These are phyloP conservation scores for Xylaria sp. DNA, from an alignment of 2,329 filamentous ascomycete species.

Conservation along the genomic window DNA sequence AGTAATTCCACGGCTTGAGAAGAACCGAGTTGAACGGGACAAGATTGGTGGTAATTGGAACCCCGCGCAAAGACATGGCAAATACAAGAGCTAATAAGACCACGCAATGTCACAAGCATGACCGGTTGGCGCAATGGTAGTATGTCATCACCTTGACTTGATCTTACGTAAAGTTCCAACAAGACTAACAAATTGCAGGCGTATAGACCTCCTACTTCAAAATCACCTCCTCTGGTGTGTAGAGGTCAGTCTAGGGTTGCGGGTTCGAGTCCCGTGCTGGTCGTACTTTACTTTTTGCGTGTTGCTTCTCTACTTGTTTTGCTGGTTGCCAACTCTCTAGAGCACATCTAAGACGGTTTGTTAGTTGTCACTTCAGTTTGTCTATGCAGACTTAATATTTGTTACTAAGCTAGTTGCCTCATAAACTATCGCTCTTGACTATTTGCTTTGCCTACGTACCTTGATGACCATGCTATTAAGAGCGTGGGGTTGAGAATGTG, in stretches of 20 bases:
- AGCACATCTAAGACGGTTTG: too few relatives aligned
- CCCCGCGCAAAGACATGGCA: too few relatives aligned
- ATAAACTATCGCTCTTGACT: too few relatives aligned
- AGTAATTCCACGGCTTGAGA: too few relatives aligned
- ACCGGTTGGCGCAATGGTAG: slow-evolving; percentile 46
- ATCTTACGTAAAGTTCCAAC: neutral
- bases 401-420: too few relatives aligned
- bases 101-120: neutral
- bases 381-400: too few relatives aligned
- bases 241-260: slow-evolving; percentile 50
- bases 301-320: neutral
- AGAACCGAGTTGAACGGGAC: too few relatives aligned
- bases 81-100: too few relatives aligned
- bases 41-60: too few relatives aligned
- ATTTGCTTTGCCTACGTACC: too few relatives aligned
- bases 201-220: slow-evolving; percentile 50
- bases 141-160: neutral
- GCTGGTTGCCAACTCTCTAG: too few relatives aligned
- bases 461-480: neutral
- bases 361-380: too few relatives aligned
- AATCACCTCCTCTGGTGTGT: slow-evolving; percentile 4
- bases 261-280: slow-evolving; percentile 53
- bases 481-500: neutral
- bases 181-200: slow-evolving; percentile 20
- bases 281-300: slow-evolving; percentile 28